These are phyloP conservation scores for Candida succiphila DNA, from an alignment of 805 yeast genomes.

Conservation along the genomic window DNA sequence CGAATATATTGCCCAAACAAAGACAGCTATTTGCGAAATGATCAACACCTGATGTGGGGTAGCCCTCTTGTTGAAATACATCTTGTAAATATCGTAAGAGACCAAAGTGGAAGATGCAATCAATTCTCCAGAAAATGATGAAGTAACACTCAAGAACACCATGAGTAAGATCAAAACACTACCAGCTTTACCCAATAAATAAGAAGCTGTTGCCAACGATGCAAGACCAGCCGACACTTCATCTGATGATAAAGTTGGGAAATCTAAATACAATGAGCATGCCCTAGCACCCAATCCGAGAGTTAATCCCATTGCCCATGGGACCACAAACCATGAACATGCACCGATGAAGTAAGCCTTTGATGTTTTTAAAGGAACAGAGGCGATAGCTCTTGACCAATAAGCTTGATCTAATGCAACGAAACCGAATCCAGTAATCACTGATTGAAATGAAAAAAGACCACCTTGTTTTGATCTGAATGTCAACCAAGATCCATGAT, in stretches of 20 bases:
- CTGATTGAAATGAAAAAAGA: conserved; percentile 28
- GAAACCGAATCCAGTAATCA: conserved; percentile 27
- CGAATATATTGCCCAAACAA: no score
- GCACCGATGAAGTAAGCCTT: conserved; percentile 37
- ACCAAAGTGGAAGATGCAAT: conserved; percentile 41
- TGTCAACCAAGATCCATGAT: conserved; percentile 17
- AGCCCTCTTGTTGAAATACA: conserved; percentile 37
- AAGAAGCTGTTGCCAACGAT: conserved; percentile 40
- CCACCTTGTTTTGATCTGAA: conserved; percentile 19
- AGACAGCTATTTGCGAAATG: no score
- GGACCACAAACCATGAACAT: conserved; percentile 33
- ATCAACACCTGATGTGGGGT: no score
- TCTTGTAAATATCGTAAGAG: conserved; percentile 41
- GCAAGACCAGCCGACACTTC: conserved; percentile 40
- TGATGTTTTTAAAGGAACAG: conserved; percentile 21
- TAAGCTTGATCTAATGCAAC: conserved; percentile 24
- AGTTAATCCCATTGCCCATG: conserved; percentile 24
- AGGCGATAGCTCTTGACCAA: conserved; percentile 30
- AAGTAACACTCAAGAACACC: conserved; percentile 44
- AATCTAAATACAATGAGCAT: conserved; percentile 22
- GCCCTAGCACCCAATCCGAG: conserved; percentile 35
- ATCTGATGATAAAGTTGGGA: conserved; percentile 19
- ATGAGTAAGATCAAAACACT: conserved; percentile 36
- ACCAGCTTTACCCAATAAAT: conserved; percentile 41
- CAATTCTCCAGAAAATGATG: conserved; percentile 47